Conservation (phyloP, 371 early-diverging fungal species). For the Capillidium heterosporum region DNA sequence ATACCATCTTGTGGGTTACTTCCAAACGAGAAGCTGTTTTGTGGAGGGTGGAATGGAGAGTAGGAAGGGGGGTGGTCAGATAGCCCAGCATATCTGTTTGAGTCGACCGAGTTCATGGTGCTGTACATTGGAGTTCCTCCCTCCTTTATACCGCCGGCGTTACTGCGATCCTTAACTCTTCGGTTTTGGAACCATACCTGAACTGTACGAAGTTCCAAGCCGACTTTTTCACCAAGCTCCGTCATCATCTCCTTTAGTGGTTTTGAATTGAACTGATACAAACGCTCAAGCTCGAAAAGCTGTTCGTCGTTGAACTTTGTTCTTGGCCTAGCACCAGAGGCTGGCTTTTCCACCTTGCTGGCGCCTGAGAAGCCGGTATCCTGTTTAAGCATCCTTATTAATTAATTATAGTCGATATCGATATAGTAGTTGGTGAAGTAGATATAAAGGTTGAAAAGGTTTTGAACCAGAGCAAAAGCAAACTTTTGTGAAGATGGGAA, state of each 20-base stretch:
- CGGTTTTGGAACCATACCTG: conserved; percentile 92
- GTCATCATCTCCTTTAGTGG: background rate
- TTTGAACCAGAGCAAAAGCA: too few species aligned
- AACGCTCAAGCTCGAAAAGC: background rate
- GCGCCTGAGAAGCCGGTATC: conserved; percentile 70
- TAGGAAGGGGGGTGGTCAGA: background rate
- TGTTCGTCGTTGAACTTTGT: background rate
- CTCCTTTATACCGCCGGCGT: background rate
- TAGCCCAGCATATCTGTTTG: background rate
- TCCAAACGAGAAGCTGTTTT: background rate
- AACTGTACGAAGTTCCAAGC: conserved; percentile 31
- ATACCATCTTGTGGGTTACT: too few species aligned
- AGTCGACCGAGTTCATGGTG: background rate
- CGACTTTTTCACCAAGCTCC: conserved; percentile 12
- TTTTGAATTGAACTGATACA: background rate
- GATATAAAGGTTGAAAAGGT: too few species aligned
- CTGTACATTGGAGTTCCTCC: too few species aligned
- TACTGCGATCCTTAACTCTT: conserved; percentile 23
- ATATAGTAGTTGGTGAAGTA: too few species aligned
- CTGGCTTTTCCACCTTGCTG: conserved; percentile 50
- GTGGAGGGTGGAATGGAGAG: background rate
- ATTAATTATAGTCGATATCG: conserved; percentile 14
- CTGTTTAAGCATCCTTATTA: conserved; percentile 47
- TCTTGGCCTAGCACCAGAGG: background rate
- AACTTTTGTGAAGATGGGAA: too few species aligned